Evolutionary conservation across 2,329 filamentous ascomycete species (phyloP), one percentile per base, ranked within the genome.

Genomic region (Tolypocladium sp.): DNA sequence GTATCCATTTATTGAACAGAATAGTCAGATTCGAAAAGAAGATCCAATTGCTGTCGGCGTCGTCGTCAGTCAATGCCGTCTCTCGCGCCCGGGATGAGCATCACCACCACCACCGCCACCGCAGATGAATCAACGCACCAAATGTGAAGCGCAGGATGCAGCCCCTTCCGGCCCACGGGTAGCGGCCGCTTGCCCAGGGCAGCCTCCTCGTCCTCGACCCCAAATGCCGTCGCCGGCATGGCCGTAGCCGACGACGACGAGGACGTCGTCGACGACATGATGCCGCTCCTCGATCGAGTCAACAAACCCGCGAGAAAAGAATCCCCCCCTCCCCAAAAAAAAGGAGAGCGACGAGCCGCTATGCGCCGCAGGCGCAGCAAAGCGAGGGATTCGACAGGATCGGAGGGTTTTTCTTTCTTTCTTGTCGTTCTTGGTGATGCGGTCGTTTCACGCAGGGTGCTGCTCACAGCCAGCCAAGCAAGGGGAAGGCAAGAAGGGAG

Each of bases 1-100:
- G 82, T 56, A 96, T 84, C 84, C 89, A 92, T 78, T 96, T 96
- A 81, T 96, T 96, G 81, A 95, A 95, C 62, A 96, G 77, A 70
- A 96, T 95, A 62, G 92, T 91, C 67, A 84, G 80, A 64, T 91
- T 93, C 67, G 90, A 94, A 71, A 94, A 84, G 65, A 90, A 81
- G 65, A 96, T 95, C 91, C 91, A 96, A 69, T 84, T 82, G 58
- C 80, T 82, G 55, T 20, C 33, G 40, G 13, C n/a, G n/a, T 51
- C 25, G 25, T 10, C 10, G 53, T 56, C 54, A 59, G 54, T 22
- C n/a, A 55, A 10, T 12, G 35, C 30, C 30, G 30, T 33, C 30
- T 33, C 30, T 33, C 30, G 30, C 30, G 30, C 30, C 35, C 35
- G 35, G 35, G 35, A 1, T 5, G 35, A 37, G 35, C 27, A 6